These are phyloP conservation scores for Cryphonectria parasitica DNA, from an alignment of 2,329 filamentous ascomycete genomes.

Conservation along the genomic window DNA sequence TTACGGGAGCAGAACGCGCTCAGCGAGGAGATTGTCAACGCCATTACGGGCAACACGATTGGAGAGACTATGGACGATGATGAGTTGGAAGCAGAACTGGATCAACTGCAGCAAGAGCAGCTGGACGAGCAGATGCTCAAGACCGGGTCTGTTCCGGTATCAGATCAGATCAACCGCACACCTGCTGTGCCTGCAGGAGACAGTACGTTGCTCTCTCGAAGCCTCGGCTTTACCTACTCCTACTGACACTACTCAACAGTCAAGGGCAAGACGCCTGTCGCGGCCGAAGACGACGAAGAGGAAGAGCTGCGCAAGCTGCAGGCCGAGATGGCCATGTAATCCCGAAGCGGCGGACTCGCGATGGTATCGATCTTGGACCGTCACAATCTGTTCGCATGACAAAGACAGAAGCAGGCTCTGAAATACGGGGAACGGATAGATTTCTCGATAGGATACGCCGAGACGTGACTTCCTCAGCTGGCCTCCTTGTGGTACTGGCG, in stretches of 20 bases:
- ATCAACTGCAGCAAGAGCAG: conserved; percentile 76
- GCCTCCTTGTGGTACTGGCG: conserved; percentile 20
- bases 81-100: conserved; percentile 85
- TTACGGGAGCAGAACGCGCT: conserved; percentile 90
- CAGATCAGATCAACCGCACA: conserved; percentile 76
- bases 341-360: neutral
- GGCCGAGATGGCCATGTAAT: conserved; percentile 94
- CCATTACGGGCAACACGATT: conserved; percentile 73
- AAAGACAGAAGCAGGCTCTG: neutral
- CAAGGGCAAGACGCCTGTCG: conserved; percentile 53
- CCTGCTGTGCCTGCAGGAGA: conserved; percentile 76
- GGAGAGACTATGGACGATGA: conserved; percentile 78
- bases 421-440: neutral
- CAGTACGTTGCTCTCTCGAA: conserved; percentile 60
- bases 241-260: conserved; percentile 39
- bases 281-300: conserved; percentile 88
- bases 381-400: conserved; percentile 4
- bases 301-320: conserved; percentile 91
- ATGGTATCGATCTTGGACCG: conserved; percentile 1
- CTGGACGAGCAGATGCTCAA: conserved; percentile 93
- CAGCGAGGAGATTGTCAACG: conserved; percentile 88
- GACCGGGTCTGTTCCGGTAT: conserved; percentile 81
- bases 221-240: neutral
- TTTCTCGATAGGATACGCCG: neutral
- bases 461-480: conserved; percentile 9